A percentile compares a stretch with the other conserved stretches of the same genome.
Evolutionary conservation across 768 basidiomycete genomes (phyloP).

Genomic region (Chalciporus chontae): DNA sequence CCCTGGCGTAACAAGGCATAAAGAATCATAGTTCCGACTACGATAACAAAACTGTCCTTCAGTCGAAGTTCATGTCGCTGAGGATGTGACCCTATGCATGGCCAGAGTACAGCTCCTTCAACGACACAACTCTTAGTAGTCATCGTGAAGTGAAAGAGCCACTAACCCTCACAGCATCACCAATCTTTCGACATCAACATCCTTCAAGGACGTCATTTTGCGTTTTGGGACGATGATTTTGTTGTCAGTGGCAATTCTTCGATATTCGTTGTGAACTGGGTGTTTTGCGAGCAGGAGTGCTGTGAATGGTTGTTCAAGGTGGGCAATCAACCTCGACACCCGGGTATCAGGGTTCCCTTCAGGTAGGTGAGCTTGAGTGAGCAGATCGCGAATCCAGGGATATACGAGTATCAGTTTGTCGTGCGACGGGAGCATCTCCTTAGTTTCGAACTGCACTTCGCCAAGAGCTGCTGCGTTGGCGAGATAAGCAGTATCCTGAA

Average conservation of each 20-base stretch:
- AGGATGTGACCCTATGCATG: too few relatives aligned
- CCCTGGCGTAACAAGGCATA: too few relatives aligned
- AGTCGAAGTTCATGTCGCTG: too few relatives aligned
- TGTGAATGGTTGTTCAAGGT: not conserved
- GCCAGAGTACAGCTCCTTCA: too few relatives aligned
- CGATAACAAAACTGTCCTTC: too few relatives aligned
- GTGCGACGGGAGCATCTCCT: not conserved
- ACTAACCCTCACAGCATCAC: not conserved
- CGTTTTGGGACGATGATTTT: not conserved
- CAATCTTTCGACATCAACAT: not conserved
- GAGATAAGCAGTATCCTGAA: not conserved
- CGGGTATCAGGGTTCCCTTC: not conserved
- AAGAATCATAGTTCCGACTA: too few relatives aligned
- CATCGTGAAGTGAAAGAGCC: not conserved
- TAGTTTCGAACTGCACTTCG: not conserved
- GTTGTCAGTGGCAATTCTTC: not conserved
- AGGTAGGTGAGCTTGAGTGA: not conserved
- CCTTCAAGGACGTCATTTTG: not conserved
- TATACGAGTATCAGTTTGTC: not conserved
- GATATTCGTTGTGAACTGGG: not conserved
- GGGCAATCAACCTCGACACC: slow-evolving; percentile 1
- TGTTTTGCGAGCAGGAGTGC: slow-evolving; percentile 1
- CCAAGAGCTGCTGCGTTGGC: not conserved
- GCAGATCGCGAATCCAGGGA: not conserved
- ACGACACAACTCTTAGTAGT: too few relatives aligned